phyloP scores from a whole-genome alignment of 1,139 yeast species.

The Pneumocystis jirovecii region DNA sequence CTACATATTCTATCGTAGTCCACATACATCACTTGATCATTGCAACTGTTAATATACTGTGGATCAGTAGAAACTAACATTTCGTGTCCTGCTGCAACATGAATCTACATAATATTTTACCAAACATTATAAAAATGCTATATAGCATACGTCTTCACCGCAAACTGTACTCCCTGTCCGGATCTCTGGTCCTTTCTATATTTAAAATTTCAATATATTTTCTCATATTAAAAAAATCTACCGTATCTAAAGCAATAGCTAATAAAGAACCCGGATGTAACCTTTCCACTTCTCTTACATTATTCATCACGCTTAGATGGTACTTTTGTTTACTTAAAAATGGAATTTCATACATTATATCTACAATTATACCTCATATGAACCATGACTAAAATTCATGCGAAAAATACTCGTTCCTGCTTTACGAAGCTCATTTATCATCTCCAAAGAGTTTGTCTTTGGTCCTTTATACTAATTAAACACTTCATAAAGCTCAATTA shows the following conservation, averaged over 20 bases:
- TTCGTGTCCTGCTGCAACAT: constrained; percentile 73
- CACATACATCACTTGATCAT: constrained; percentile 68
- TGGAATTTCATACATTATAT: background rate
- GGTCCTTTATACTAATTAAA: constrained; percentile 39
- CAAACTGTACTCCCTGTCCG: constrained; percentile 90
- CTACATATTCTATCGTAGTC: constrained; percentile 95
- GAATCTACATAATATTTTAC: constrained; percentile 26
- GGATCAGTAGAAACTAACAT: constrained; percentile 90
- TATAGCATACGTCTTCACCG: constrained; percentile 37
- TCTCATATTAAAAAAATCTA: background rate
- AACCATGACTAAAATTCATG: constrained; percentile 98
- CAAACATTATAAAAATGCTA: background rate
- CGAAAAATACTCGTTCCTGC: constrained; percentile 96
- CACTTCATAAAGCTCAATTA: background rate
- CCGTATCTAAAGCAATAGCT: constrained; percentile 93
- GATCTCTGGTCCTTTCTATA: constrained; percentile 87
- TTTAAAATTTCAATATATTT: background rate
- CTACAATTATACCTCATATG: constrained; percentile 40
- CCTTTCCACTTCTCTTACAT: constrained; percentile 86
- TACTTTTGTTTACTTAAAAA: constrained; percentile 27
- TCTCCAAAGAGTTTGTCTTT: constrained; percentile 81
- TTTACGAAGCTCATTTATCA: constrained; percentile 74
- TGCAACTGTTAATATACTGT: constrained; percentile 51
- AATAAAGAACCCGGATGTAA: constrained; percentile 87
- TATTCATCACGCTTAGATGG: constrained; percentile 92